Conservation (phyloP, 805 yeast genomes). For the Kodamaea fukazawae region DNA sequence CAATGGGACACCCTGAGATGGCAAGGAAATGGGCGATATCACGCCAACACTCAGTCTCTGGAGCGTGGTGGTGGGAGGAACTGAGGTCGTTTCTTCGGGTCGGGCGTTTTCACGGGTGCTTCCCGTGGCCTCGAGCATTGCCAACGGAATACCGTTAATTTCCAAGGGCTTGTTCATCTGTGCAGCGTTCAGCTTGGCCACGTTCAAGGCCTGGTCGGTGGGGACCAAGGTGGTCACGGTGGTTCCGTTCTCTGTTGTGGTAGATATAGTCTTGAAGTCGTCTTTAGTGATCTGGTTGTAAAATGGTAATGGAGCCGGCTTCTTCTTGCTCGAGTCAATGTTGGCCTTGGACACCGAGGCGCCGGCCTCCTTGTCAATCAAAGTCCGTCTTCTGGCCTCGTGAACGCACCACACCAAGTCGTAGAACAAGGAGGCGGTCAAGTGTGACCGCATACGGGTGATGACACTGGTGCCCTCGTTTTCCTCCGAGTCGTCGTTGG, state of each 20-base stretch:
- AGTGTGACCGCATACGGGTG: conserved; percentile 84
- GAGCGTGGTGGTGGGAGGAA: no score
- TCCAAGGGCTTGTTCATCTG: conserved; percentile 54
- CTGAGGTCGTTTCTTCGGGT: conserved; percentile 2
- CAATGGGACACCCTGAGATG: conserved; percentile 4
- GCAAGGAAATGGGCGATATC: conserved; percentile 4
- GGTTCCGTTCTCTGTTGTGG: conserved; percentile 90
- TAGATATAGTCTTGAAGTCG: conserved; percentile 78
- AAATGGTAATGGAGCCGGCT: conserved; percentile 76
- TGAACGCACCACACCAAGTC: conserved; percentile 94
- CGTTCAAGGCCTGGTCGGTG: conserved; percentile 69
- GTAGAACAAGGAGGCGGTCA: conserved; percentile 86
- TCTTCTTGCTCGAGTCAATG: conserved; percentile 13
- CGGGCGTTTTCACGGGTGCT: conserved; percentile 36
- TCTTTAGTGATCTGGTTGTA: conserved; percentile 88
- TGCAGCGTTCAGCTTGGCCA: conserved; percentile 58
- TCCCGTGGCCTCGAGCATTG: conserved; percentile 80
- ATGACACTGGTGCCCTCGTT: conserved; percentile 49
- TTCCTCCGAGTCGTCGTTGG: conserved; percentile 50
- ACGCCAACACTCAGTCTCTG: background rate
- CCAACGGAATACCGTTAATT: conserved; percentile 65
- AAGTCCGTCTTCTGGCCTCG: conserved; percentile 77
- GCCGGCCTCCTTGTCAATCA: conserved; percentile 26
- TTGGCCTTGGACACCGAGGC: conserved; percentile 1
- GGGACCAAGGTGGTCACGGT: conserved; percentile 88